Evolutionary conservation across 2,329 filamentous ascomycete species (phyloP).

Genomic region (Colletotrichum siamense): DNA sequence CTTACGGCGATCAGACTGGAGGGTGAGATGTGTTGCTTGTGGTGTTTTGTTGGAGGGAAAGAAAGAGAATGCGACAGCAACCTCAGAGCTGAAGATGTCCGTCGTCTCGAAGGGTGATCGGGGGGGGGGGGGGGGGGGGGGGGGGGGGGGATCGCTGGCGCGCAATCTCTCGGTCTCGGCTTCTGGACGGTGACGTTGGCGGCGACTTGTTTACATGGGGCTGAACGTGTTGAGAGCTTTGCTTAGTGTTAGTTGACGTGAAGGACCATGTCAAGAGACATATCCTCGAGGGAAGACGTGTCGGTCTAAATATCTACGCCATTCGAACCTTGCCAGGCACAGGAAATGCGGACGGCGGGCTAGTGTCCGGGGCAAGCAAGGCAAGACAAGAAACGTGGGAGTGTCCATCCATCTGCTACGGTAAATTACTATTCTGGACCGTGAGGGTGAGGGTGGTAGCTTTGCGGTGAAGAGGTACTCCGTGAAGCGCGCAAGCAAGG

Average conservation of each 20-base stretch:
- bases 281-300: neutral
- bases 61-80: neutral
- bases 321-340: slow-evolving; percentile 5
- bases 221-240: neutral
- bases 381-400: slow-evolving; percentile 10
- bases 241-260: neutral
- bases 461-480: slow-evolving; percentile 17
- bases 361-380: slow-evolving; percentile 6
- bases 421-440: neutral
- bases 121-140: neutral
- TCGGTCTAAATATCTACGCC: slow-evolving; percentile 16
- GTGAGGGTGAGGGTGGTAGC: neutral
- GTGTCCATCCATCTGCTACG: slow-evolving; percentile 3
- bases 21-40: neutral
- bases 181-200: neutral
- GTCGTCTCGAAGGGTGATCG: neutral
- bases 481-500: slow-evolving; percentile 10
- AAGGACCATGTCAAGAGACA: neutral
- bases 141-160: neutral
- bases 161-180: slow-evolving; percentile 5
- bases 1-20: slow-evolving; percentile 10
- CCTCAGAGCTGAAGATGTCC: neutral
- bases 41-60: neutral
- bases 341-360: neutral
- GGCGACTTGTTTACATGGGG: neutral